Base-by-base conservation (phyloP, 2,329 filamentous ascomycete species). In the Penicillium sumatraense region DNA sequence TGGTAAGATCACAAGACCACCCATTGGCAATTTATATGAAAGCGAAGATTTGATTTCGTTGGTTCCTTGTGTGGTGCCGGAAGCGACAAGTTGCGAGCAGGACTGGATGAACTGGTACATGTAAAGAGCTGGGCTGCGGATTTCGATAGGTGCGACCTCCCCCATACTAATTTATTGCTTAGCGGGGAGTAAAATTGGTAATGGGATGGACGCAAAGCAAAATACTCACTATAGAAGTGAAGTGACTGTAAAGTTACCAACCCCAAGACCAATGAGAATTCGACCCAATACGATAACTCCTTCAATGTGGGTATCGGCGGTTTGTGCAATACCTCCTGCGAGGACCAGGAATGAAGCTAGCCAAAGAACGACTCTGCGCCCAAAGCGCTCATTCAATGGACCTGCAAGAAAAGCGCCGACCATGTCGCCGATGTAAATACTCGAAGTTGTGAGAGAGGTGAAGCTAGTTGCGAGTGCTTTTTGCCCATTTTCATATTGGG, bases 401-500 rank as follows among this genome's bases (percentile, higher is more conserved):
- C 72, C 72, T 10, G 73, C 64, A 5, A 61, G 31, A 4, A 76
- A 56, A 5, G 74, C 68, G 31, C 74, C 74, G 26, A 74, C 46
- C 0, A 75, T 61, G 46, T 77, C 74, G n/a, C 74, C 74, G 13
- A 77, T 70, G 54, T 75, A 73, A 60, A 77, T 76, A 44, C 70
- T 69, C 10, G 71, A 74, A 7, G 73, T 68, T 3, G 72, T 73
- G 13, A 76, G 53, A 6, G 74, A 71, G 20, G 66, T 62, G 49
- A 69, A 69, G 16, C 51, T 53, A 5, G 65, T 66, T n/a, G 53
- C 56, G 5, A 70, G 56, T 9, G 56, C 51, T 35, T 59, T 61
- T 5, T 56, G 44, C 3, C 65, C 65, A 23, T 63, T 59, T 20
- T 56, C 29, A 26, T 49, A 54, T 27, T 63, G 41, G n/a, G 55